Evolutionary conservation across 2,329 filamentous ascomycete species (phyloP).

Genomic region (Knufia petricola): DNA sequence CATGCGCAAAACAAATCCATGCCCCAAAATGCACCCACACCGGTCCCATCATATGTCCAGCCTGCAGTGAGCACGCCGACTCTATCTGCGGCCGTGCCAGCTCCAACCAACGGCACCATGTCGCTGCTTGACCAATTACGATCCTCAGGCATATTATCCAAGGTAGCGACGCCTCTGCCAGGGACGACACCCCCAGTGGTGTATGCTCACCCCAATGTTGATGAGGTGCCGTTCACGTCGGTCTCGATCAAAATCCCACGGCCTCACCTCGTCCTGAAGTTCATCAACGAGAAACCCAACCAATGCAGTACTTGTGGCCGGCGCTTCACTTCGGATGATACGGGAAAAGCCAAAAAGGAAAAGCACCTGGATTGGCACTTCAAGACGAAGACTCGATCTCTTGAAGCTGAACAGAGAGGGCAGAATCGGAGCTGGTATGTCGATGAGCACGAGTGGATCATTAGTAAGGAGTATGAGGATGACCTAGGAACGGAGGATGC

Average conservation of each 20-base stretch:
- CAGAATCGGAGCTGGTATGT: conserved; percentile 94
- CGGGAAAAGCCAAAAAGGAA: conserved; percentile 76
- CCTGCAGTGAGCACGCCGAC: conserved; percentile 24
- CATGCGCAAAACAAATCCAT: conserved; percentile 33
- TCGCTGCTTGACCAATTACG: conserved; percentile 59
- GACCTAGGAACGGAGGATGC: conserved; percentile 37
- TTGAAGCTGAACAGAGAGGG: conserved; percentile 73
- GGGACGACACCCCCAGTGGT: conserved; percentile 29
- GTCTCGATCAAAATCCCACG: conserved; percentile 68
- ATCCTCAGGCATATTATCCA: conserved; percentile 55
- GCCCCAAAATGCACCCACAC: conserved; percentile 37
- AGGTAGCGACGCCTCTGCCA: conserved; percentile 33
- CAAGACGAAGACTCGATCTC: conserved; percentile 78
- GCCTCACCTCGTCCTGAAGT: conserved; percentile 59
- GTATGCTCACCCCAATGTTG: conserved; percentile 22
- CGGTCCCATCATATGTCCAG: conserved; percentile 9
- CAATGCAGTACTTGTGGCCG: conserved; percentile 87
- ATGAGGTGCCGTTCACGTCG: conserved; percentile 46
- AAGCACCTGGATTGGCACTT: conserved; percentile 98
- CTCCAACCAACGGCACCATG: conserved; percentile 30
- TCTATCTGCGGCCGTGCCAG: conserved; percentile 34
- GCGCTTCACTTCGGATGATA: conserved; percentile 66
- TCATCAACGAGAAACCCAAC: conserved; percentile 75
- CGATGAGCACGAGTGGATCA: conserved; percentile 87
- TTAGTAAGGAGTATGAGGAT: conserved; percentile 70